A percentile compares a stretch with the other conserved stretches of the same genome.
These are phyloP conservation scores for Rhynchosporium graminicola DNA, from an alignment of 2,329 filamentous ascomycete species.

Conservation along the genomic window DNA sequence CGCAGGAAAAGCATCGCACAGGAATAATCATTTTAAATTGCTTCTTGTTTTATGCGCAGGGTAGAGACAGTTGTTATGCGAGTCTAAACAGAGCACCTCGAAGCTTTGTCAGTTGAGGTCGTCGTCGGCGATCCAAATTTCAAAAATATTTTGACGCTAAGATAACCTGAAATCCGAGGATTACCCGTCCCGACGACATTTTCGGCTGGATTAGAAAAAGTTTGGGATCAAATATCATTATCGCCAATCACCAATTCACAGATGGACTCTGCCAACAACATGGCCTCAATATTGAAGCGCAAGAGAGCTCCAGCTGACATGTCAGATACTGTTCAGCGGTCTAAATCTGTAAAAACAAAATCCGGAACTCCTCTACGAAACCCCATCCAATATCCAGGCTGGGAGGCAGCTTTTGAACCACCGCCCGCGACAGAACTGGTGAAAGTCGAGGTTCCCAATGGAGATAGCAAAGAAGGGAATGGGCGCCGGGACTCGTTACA, in stretches of 20 bases:
- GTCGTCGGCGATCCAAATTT: constrained; percentile 13
- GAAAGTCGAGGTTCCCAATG: constrained; percentile 32
- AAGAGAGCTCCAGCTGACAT: constrained; percentile 40
- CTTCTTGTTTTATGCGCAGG: neutral
- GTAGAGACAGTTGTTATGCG: neutral
- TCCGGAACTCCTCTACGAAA: constrained; percentile 24
- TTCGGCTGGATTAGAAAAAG: constrained; percentile 26
- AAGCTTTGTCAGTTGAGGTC: constrained; percentile 12
- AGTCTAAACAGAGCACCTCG: constrained; percentile 6
- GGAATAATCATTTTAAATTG: constrained; percentile 90
- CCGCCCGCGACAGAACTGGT: constrained; percentile 23
- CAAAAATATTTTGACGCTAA: constrained; percentile 17
- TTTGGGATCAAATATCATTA: constrained; percentile 11
- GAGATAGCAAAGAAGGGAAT: constrained; percentile 15
- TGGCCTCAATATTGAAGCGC: constrained; percentile 42
- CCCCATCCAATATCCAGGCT: constrained; percentile 27
- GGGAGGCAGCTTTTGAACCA: constrained; percentile 37
- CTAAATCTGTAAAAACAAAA: constrained; percentile 32
- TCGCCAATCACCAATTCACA: constrained; percentile 24
- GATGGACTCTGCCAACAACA: constrained; percentile 39
- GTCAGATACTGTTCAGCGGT: constrained; percentile 36
- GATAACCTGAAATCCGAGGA: constrained; percentile 2
- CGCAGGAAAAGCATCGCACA: constrained; percentile 97
- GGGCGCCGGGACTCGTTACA: constrained; percentile 25
- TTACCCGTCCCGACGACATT: constrained; percentile 13